phyloP scores from a whole-genome alignment of 148 eudicot genomes.

The Euryodendron excelsum region DNA sequence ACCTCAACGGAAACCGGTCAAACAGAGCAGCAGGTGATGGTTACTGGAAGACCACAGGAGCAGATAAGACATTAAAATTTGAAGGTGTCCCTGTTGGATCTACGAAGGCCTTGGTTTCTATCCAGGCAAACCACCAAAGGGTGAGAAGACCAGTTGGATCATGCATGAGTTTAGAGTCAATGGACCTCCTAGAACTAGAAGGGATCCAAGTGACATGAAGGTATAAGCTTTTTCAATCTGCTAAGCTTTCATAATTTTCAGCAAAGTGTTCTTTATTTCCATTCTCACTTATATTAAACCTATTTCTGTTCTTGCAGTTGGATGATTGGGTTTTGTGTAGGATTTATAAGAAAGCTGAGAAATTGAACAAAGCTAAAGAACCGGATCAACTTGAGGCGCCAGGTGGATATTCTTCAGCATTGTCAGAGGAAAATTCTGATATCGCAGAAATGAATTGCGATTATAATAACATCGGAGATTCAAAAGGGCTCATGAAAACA shows the following conservation, averaged over 20 bases:
- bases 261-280: background rate
- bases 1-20: slow-evolving; percentile 33
- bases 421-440: background rate
- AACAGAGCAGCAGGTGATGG: slow-evolving; percentile 33
- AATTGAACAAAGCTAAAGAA: background rate
- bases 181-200: background rate
- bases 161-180: slow-evolving; percentile 27
- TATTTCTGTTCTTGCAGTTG: slow-evolving; percentile 17
- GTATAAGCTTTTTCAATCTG: background rate
- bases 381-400: background rate
- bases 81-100: slow-evolving; percentile 3
- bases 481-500: background rate
- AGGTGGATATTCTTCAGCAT: background rate
- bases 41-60: slow-evolving; percentile 47
- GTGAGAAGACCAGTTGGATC: slow-evolving; percentile 28
- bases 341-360: slow-evolving; percentile 15
- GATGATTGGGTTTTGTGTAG: slow-evolving; percentile 31
- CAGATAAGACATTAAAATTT: slow-evolving; percentile 19
- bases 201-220: slow-evolving; percentile 14
- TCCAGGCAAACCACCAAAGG: slow-evolving; percentile 17
- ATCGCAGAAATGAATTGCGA: background rate
- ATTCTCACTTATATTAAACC: background rate
- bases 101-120: slow-evolving; percentile 29
- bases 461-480: background rate
- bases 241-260: background rate